Evolutionary conservation across 2,329 filamentous ascomycete genomes (phyloP).

Genomic region (Exophiala spinifera): DNA sequence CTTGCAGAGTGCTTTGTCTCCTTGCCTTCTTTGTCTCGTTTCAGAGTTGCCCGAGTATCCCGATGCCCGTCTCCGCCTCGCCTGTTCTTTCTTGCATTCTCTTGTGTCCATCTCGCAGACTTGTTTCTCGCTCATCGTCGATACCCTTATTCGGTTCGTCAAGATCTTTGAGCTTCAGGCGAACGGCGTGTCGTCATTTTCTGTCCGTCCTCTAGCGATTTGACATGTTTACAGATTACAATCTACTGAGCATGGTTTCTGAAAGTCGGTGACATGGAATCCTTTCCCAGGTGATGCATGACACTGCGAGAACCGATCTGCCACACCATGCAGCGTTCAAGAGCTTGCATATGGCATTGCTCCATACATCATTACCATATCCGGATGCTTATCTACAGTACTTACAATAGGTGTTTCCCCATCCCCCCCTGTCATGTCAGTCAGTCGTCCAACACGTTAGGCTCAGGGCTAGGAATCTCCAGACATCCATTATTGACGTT

Average conservation of each 20-base stretch:
- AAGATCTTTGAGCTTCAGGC: background rate
- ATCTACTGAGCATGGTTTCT: too few species aligned
- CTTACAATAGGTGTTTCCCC: background rate
- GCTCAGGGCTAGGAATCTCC: background rate
- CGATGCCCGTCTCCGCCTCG: background rate
- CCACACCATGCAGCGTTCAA: background rate
- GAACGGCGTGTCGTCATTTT: background rate
- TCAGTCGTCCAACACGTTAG: background rate
- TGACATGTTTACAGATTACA: slow-evolving; percentile 1
- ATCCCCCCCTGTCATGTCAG: background rate
- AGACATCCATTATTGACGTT: background rate
- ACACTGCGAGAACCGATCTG: background rate
- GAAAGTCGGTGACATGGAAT: background rate
- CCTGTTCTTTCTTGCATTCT: background rate
- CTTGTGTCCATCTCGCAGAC: background rate
- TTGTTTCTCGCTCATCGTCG: slow-evolving; percentile 4
- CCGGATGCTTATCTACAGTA: background rate
- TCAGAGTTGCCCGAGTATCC: background rate
- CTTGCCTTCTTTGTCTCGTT: slow-evolving; percentile 3
- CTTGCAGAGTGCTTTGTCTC: background rate
- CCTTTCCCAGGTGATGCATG: background rate
- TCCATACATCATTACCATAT: background rate
- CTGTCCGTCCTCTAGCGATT: slow-evolving; percentile 5
- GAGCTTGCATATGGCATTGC: background rate
- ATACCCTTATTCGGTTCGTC: slow-evolving; percentile 2